phyloP scores from a whole-genome alignment of 139 green algal genomes.

The Trebouxia sp. region DNA sequence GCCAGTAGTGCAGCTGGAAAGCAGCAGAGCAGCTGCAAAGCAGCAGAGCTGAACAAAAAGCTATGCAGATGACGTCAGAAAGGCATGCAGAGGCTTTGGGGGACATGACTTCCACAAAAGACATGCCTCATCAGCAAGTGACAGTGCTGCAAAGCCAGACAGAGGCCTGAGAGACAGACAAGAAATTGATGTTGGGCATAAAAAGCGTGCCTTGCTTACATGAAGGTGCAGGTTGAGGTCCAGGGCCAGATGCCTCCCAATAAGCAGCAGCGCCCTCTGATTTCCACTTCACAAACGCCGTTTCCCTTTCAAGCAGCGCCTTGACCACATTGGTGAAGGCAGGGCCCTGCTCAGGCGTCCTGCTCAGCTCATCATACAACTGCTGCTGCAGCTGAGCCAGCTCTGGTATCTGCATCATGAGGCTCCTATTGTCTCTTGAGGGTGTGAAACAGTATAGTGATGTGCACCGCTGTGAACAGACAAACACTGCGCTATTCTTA shows the following conservation, averaged over 20 bases:
- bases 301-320: constrained; percentile 46
- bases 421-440: no score
- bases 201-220: not conserved
- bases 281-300: constrained; percentile 58
- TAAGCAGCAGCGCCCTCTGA: not conserved
- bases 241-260: not conserved
- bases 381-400: constrained; percentile 16
- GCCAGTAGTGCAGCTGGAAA: no score
- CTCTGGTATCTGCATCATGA: constrained; percentile 7
- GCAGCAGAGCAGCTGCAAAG: no score
- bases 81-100: not conserved
- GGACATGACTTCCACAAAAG: no score
- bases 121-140: no score
- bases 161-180: not conserved
- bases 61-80: no score
- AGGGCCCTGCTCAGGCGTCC: constrained; percentile 46
- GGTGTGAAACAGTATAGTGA: no score
- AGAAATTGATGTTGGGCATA: no score
- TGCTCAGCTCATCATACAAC: constrained; percentile 51
- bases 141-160: not conserved
- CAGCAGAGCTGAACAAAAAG: no score
- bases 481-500: no score
- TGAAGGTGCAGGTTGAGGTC: not conserved
- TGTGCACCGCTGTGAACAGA: no score
- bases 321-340: constrained; percentile 47